Evolutionary conservation across 228 moss, liverwort and hornwort genomes (phyloP), one percentile per base, ranked within the genome.

Genomic region (Sphagnum fallax): DNA sequence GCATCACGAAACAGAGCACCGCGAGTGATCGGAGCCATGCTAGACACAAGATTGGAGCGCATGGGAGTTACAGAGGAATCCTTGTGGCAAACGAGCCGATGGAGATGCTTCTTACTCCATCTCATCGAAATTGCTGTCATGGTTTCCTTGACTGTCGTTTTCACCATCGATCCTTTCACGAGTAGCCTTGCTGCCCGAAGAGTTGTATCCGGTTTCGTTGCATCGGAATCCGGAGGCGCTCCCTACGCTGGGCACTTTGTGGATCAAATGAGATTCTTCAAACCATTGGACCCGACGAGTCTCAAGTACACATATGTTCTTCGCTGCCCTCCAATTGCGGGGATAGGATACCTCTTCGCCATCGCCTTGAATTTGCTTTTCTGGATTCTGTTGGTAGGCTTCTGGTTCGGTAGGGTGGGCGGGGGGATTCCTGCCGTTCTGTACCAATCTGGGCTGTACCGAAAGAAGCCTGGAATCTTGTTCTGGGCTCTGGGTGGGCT

Each of bases 101-200:
- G 67, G 67, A 67, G 67, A 51, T 67, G 67, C 53, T 16, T 67
- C 16, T 67, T 67, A 16, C 67, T 67, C 67, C 67, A 67, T 67
- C 8, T 67, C 8, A 67, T 67, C 6, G 67, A 53, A 67, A 67
- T 67, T 32, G 51, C 32, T 53, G 52, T 53, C 67, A 67, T 67
- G 67, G 67, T 55, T 55, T 52, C 67, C 7, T 16, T 67, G 5
- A 67, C 67, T 53, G 52, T 67, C 11, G 48, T 67, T 18, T 57
- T 67, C 53, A 53, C 52, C 47, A 67, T 67, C 12, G 67, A 67
- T 67, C 67, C 67, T 16, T 67, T 67, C 51, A 67, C 67, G 15
- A 67, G 14, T 8, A 67, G 67, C 67, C 67, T 57, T 5, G 67
- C 67, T 10, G 67, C 55, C 67, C 11, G 53, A 67, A 67, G 67